Percentiles rank a stretch among this genome's conserved stretches.
Evolutionary conservation across 75 land plant genomes (phyloP).

Genomic region (Ceratopteris richardii): DNA sequence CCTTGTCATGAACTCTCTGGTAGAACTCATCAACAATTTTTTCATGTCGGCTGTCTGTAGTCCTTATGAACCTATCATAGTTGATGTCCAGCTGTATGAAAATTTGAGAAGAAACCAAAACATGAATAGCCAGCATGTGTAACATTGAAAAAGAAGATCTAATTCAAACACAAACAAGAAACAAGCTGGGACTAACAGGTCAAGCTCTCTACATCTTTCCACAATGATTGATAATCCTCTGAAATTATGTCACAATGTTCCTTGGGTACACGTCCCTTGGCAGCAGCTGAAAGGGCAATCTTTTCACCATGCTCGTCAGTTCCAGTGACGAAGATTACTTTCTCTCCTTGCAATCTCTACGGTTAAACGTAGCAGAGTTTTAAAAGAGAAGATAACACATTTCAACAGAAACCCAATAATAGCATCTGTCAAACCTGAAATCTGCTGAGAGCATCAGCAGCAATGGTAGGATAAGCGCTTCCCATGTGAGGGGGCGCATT

Average conservation of each 20-base stretch:
- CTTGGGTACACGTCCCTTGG: slow-evolving; percentile 52
- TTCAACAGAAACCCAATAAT: neutral
- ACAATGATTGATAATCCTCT: slow-evolving; percentile 62
- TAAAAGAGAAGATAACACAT: neutral
- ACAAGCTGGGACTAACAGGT: slow-evolving; percentile 1
- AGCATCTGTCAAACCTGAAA: slow-evolving; percentile 56
- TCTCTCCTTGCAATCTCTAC: slow-evolving; percentile 84
- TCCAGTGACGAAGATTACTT: slow-evolving; percentile 87
- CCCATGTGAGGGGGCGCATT: slow-evolving; percentile 99
- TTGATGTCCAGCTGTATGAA: slow-evolving; percentile 71
- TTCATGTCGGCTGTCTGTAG: slow-evolving; percentile 79
- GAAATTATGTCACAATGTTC: slow-evolving; percentile 87
- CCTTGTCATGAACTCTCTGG: slow-evolving; percentile 61
- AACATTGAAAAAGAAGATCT: too few species aligned
- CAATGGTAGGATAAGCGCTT: slow-evolving; percentile 99
- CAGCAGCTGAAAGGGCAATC: slow-evolving; percentile 84
- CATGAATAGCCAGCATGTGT: too few species aligned
- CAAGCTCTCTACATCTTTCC: slow-evolving; percentile 64
- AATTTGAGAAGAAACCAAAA: slow-evolving; percentile 1
- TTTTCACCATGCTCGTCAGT: slow-evolving; percentile 99
- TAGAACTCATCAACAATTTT: slow-evolving; percentile 79
- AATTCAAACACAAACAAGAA: slow-evolving; percentile 1
- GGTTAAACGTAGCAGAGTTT: neutral
- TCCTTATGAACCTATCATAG: slow-evolving; percentile 91
- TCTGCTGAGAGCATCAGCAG: slow-evolving; percentile 91